Conservation (phyloP, 2,329 filamentous ascomycete genomes). For the Ascochyta lentis region DNA sequence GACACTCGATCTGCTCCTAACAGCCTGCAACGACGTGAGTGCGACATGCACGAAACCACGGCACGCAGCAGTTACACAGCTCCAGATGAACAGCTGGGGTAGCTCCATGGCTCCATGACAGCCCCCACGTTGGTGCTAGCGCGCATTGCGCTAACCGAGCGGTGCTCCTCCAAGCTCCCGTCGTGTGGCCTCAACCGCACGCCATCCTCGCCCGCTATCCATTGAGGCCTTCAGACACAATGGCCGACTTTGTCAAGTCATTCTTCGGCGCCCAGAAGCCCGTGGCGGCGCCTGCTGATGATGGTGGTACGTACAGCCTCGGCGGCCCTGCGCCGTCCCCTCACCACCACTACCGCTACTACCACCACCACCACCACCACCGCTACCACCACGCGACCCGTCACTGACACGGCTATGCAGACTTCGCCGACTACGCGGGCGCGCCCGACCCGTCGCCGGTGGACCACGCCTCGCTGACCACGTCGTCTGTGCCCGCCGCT, state of each 20-base stretch:
- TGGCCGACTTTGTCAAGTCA: conserved; percentile 67
- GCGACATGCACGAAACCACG: neutral
- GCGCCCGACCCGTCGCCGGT: conserved; percentile 70
- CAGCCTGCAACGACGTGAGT: neutral
- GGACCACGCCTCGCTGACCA: conserved; percentile 53
- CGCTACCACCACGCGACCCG: conserved; percentile 8
- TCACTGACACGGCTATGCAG: conserved; percentile 55
- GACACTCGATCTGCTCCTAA: neutral
- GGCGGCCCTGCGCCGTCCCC: conserved; percentile 10
- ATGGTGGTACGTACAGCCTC: conserved; percentile 67
- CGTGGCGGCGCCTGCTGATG: conserved; percentile 63
- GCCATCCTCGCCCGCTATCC: conserved; percentile 22
- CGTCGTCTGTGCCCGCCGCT: conserved; percentile 39
- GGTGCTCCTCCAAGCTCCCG: conserved; percentile 21
- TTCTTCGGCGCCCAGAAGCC: conserved; percentile 73
- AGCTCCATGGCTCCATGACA: conserved; percentile 14
- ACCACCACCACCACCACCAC: too few relatives aligned
- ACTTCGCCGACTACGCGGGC: conserved; percentile 92
- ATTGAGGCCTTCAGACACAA: conserved; percentile 29
- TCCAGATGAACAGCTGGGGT: conserved; percentile 15
- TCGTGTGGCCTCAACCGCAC: conserved; percentile 23
- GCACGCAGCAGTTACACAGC: neutral
- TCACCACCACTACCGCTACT: neutral
- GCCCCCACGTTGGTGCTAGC: conserved; percentile 38
- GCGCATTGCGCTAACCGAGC: conserved; percentile 24